A percentile compares a stretch with the other conserved stretches of the same genome.
Evolutionary conservation across 2,329 filamentous ascomycete species (phyloP).

Genomic region (Verticillium isaacii): DNA sequence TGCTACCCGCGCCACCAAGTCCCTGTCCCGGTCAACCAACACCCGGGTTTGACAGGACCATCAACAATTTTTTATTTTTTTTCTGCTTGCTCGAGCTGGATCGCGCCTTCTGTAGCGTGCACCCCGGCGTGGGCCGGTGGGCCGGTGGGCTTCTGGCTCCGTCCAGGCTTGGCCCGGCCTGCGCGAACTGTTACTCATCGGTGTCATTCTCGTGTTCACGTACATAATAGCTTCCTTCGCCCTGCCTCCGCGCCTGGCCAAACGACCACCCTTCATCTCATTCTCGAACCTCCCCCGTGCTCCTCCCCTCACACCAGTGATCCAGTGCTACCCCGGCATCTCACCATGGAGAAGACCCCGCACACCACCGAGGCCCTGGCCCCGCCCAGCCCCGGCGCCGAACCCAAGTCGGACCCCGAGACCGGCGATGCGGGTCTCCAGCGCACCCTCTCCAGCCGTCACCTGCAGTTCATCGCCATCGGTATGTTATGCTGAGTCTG

Average conservation of each 20-base stretch:
- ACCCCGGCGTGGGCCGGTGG: not conserved
- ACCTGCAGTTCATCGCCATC: slow-evolving; percentile 47
- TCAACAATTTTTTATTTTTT: not conserved
- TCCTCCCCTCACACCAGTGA: not conserved
- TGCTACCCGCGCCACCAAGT: no score
- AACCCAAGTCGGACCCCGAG: slow-evolving; percentile 27
- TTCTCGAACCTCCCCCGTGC: not conserved
- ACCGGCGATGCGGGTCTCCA: slow-evolving; percentile 28
- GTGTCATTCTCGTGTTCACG: not conserved
- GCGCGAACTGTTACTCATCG: not conserved
- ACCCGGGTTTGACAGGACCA: no score
- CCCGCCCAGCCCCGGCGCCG: not conserved
- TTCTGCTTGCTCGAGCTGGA: not conserved
- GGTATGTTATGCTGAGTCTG: slow-evolving; percentile 17
- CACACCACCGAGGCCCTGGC: not conserved
- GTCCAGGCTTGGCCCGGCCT: not conserved
- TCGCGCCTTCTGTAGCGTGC: not conserved
- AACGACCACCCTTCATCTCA: not conserved
- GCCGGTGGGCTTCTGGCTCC: not conserved
- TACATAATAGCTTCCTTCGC: not conserved
- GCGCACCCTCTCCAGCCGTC: slow-evolving; percentile 30
- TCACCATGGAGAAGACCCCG: not conserved
- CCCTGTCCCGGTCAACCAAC: no score
- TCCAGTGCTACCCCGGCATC: not conserved
- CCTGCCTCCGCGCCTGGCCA: not conserved